Conservation (phyloP, 2,329 filamentous ascomycete species). For the Paramyrothecium sp. region DNA sequence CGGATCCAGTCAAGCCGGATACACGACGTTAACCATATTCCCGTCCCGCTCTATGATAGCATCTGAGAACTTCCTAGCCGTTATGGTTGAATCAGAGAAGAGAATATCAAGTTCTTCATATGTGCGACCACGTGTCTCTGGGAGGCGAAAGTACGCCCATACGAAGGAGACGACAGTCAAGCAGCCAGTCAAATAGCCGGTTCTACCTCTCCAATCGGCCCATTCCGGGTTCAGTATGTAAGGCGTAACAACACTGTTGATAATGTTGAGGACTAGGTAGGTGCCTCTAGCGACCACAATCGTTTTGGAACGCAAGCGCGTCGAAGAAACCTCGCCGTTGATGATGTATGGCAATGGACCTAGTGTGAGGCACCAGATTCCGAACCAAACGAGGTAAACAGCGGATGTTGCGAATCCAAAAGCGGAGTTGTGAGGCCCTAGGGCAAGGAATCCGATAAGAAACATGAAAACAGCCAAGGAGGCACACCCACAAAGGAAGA, state of each 20-base stretch:
- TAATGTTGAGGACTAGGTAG: slow-evolving; percentile 20
- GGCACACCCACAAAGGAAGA: slow-evolving; percentile 33
- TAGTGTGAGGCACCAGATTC: slow-evolving; percentile 3
- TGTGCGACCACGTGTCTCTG: slow-evolving; percentile 13
- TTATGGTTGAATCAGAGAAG: slow-evolving; percentile 4
- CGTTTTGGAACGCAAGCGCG: slow-evolving; percentile 30
- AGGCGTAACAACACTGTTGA: slow-evolving; percentile 13
- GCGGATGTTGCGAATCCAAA: slow-evolving; percentile 7
- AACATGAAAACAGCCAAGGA: slow-evolving; percentile 29
- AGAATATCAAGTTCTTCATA: slow-evolving; percentile 20
- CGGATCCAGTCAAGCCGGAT: too few species aligned
- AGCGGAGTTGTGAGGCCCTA: neutral
- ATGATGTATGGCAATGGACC: slow-evolving; percentile 15
- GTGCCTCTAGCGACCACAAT: slow-evolving; percentile 23
- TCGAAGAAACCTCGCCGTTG: slow-evolving; percentile 30
- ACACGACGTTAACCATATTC: too few species aligned
- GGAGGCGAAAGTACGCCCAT: slow-evolving; percentile 18
- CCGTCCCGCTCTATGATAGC: too few species aligned
- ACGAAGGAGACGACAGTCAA: slow-evolving; percentile 9
- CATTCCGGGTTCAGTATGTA: slow-evolving; percentile 20
- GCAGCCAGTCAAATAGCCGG: slow-evolving; percentile 17
- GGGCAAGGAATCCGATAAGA: slow-evolving; percentile 29
- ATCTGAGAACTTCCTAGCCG: slow-evolving; percentile 13
- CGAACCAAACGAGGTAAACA: slow-evolving; percentile 7
- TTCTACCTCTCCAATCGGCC: slow-evolving; percentile 17